A percentile compares a stretch with the other conserved stretches of the same genome.
Evolutionary conservation across 768 basidiomycete genomes (phyloP).

Genomic region (Suillus ampliporus): DNA sequence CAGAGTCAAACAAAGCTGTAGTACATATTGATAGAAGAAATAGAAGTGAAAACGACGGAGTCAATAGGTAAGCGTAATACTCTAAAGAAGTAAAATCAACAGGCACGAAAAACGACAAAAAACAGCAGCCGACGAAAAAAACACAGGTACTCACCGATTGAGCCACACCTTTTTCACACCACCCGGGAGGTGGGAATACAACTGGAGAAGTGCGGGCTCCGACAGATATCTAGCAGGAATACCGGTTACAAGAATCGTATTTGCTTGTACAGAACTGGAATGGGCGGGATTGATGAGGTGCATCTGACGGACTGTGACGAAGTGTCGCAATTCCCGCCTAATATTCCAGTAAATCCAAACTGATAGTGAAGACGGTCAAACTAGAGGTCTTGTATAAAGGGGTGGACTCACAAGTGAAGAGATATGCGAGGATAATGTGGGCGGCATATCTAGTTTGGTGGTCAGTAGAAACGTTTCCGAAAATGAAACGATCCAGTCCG

Average conservation of each 20-base stretch:
- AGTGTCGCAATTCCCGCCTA: constrained; percentile 78
- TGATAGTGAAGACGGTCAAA: constrained; percentile 30
- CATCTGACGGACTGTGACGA: constrained; percentile 78
- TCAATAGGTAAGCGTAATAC: background rate
- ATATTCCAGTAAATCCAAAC: constrained; percentile 90
- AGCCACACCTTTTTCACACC: constrained; percentile 93
- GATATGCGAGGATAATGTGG: constrained; percentile 76
- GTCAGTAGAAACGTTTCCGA: constrained; percentile 70
- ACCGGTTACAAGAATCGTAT: constrained; percentile 89
- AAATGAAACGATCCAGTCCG: constrained; percentile 75
- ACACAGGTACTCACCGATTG: constrained; percentile 60
- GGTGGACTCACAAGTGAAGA: constrained; percentile 74
- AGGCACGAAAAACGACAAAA: background rate
- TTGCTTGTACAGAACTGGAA: constrained; percentile 82
- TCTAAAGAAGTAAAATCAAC: background rate
- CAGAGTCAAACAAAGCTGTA: constrained; percentile 5
- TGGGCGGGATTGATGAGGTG: constrained; percentile 79
- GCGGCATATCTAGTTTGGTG: constrained; percentile 71
- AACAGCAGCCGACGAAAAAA: background rate
- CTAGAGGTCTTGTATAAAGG: background rate
- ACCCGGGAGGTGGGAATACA: constrained; percentile 88
- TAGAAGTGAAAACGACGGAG: background rate
- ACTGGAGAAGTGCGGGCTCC: constrained; percentile 62
- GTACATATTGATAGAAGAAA: background rate
- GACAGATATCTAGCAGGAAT: constrained; percentile 82